These are phyloP conservation scores for Leccinum variicolor DNA, from an alignment of 768 basidiomycete genomes.

Conservation along the genomic window DNA sequence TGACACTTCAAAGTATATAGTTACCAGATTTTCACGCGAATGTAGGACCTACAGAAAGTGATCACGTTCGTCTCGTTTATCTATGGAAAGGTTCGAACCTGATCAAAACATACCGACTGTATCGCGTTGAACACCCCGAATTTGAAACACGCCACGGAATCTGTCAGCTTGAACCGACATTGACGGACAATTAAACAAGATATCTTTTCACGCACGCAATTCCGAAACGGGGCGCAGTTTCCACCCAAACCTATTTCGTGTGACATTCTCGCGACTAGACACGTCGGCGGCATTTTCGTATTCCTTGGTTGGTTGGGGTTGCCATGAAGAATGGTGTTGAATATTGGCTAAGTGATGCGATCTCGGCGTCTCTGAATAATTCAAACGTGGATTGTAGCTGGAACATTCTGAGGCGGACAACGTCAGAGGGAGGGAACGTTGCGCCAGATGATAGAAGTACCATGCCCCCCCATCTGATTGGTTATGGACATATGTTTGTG, in stretches of 20 bases:
- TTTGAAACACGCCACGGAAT: conserved; percentile 77
- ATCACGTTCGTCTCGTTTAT: neutral
- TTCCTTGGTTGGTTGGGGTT: neutral
- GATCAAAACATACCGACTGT: conserved; percentile 79
- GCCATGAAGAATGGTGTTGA: neutral
- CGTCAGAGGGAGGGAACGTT: neutral
- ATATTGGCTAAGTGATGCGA: neutral
- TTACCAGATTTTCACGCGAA: conserved; percentile 64
- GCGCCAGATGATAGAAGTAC: neutral
- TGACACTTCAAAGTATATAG: neutral
- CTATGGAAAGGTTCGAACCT: conserved; percentile 39
- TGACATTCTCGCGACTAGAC: conserved; percentile 9
- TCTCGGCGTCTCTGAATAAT: neutral
- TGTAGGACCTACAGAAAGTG: conserved; percentile 46
- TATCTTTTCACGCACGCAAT: conserved; percentile 48
- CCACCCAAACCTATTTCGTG: conserved; percentile 43
- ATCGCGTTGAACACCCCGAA: conserved; percentile 91
- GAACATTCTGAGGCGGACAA: conserved; percentile 6
- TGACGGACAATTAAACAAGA: neutral
- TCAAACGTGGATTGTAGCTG: neutral
- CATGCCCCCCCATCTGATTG: neutral
- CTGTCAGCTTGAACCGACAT: conserved; percentile 60
- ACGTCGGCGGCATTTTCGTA: neutral
- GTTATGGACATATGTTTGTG: neutral
- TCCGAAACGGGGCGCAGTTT: conserved; percentile 67